Conservation (phyloP, 1,284 basidiomycete species). For the Paramarasmius palmivorus region DNA sequence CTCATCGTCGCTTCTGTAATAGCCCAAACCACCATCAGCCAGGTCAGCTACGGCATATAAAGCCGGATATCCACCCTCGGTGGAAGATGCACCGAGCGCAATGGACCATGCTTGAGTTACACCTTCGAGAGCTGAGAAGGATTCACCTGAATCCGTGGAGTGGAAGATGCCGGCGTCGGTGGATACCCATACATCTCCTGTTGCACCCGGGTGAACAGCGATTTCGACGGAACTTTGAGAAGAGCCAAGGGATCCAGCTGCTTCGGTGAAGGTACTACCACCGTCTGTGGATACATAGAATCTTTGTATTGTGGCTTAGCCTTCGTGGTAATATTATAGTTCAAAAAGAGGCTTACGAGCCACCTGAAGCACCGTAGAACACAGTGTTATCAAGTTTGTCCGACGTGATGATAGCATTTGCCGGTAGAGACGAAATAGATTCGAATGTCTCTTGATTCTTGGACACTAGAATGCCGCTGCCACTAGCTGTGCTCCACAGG, state of each 20-base stretch:
- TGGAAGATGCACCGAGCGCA: slow-evolving; percentile 55
- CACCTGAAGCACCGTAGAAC: slow-evolving; percentile 50
- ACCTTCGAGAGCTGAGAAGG: slow-evolving; percentile 49
- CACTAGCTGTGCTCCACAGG: slow-evolving; percentile 51
- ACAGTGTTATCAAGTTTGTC: slow-evolving; percentile 58
- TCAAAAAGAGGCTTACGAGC: too few species aligned
- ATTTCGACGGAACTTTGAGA: slow-evolving; percentile 53
- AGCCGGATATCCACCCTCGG: slow-evolving; percentile 53
- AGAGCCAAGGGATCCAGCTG: slow-evolving; percentile 42
- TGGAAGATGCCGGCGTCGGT: slow-evolving; percentile 64
- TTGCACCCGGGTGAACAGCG: slow-evolving; percentile 50
- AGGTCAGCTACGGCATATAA: slow-evolving; percentile 58
- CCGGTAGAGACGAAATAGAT: slow-evolving; percentile 50
- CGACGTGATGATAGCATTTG: slow-evolving; percentile 54
- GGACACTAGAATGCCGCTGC: slow-evolving; percentile 52
- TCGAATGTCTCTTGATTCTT: slow-evolving; percentile 40
- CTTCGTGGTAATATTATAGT: too few species aligned
- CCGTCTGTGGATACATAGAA: slow-evolving; percentile 61
- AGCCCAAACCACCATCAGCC: slow-evolving; percentile 40
- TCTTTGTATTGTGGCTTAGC: slow-evolving; percentile 31
- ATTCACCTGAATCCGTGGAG: slow-evolving; percentile 51
- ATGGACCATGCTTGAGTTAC: slow-evolving; percentile 57
- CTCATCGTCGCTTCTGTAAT: slow-evolving; percentile 59
- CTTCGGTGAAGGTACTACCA: slow-evolving; percentile 48
- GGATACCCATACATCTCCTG: slow-evolving; percentile 64